phyloP scores from a whole-genome alignment of 176 grass and related monocot genomes.

The Miscanthus lutarioriparius region DNA sequence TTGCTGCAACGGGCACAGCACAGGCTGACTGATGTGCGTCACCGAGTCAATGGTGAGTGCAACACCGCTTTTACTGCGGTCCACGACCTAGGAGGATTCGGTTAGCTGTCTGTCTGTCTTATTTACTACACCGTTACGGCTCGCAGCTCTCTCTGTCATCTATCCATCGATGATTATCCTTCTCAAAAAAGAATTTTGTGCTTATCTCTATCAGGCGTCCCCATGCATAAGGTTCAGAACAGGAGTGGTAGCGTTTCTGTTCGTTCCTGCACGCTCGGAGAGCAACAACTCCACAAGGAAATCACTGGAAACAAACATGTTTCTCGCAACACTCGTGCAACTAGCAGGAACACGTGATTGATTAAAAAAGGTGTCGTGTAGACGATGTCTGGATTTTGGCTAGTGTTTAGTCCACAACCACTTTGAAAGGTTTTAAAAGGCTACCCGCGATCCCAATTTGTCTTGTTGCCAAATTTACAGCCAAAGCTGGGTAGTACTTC shows the following conservation, averaged over 20 bases:
- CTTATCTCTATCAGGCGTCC: neutral
- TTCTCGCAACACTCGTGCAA: neutral
- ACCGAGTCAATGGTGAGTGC: slow-evolving; percentile 17
- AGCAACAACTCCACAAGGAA: neutral
- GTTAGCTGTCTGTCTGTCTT: neutral
- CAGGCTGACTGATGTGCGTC: slow-evolving; percentile 3
- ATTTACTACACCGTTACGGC: neutral
- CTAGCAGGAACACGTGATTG: no score
- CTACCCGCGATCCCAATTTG: neutral
- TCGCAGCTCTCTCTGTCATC: neutral
- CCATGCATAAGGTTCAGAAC: no score
- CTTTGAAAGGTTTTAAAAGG: neutral
- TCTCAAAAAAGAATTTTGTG: neutral
- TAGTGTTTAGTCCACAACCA: neutral
- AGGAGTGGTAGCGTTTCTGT: neutral
- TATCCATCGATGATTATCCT: neutral
- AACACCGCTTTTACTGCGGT: neutral
- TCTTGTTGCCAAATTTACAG: neutral
- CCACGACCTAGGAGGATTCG: neutral
- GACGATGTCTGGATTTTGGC: neutral
- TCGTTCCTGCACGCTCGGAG: neutral
- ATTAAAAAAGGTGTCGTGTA: no score
- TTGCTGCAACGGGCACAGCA: neutral
- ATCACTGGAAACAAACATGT: no score
- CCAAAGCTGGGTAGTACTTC: neutral